phyloP scores from a whole-genome alignment of 1,284 basidiomycete genomes.

The Papiliotrema fonsecae region DNA sequence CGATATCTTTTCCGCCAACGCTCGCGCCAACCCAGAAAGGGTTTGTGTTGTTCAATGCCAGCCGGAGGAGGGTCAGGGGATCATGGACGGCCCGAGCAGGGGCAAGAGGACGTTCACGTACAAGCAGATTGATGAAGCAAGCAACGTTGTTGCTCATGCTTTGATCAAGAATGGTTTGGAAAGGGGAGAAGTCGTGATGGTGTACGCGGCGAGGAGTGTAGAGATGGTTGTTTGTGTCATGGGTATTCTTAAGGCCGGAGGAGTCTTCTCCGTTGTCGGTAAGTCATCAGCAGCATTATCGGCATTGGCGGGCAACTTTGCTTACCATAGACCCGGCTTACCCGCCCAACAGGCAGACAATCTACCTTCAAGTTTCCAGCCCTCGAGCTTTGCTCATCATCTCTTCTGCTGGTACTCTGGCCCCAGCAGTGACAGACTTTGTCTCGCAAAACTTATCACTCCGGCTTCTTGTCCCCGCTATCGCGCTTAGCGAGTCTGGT shows the following conservation, averaged over 20 bases:
- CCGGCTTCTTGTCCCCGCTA: slow-evolving; percentile 86
- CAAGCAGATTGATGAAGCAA: slow-evolving; percentile 71
- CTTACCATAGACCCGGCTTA: slow-evolving; percentile 79
- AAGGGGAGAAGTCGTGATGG: slow-evolving; percentile 95
- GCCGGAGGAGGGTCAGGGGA: slow-evolving; percentile 46
- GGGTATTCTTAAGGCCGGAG: slow-evolving; percentile 94
- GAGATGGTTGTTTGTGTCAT: slow-evolving; percentile 97
- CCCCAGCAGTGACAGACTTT: slow-evolving; percentile 78
- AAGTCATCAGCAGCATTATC: slow-evolving; percentile 23
- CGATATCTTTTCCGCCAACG: slow-evolving; percentile 83
- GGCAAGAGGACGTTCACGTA: slow-evolving; percentile 67
- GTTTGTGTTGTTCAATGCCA: slow-evolving; percentile 78
- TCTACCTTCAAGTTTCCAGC: slow-evolving; percentile 90
- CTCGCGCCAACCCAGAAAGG: slow-evolving; percentile 66
- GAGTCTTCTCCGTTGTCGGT: slow-evolving; percentile 97
- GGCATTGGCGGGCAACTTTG: neutral
- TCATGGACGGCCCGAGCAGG: slow-evolving; percentile 43
- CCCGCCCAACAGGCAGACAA: slow-evolving; percentile 87
- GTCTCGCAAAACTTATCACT: slow-evolving; percentile 75
- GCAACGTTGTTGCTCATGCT: slow-evolving; percentile 88
- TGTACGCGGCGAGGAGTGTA: slow-evolving; percentile 95
- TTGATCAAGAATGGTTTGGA: slow-evolving; percentile 79
- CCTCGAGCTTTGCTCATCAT: slow-evolving; percentile 91
- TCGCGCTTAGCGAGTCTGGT: slow-evolving; percentile 65
- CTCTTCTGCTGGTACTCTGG: slow-evolving; percentile 80